These are phyloP conservation scores for Trametes gibbosa DNA, from an alignment of 768 basidiomycete species.

Conservation along the genomic window DNA sequence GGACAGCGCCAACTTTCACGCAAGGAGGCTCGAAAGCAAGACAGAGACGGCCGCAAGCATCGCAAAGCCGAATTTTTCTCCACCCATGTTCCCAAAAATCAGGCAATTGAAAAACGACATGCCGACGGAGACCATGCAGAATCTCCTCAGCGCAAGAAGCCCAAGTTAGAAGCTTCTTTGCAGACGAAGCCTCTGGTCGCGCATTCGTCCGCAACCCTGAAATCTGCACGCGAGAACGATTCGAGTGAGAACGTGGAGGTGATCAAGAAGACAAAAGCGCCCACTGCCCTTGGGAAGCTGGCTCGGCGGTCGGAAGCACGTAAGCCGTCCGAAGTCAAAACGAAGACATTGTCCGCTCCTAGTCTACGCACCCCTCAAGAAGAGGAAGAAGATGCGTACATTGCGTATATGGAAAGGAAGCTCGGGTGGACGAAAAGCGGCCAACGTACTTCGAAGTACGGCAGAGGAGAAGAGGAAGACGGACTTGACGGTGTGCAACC, in stretches of 20 bases:
- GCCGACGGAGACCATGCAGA: slow-evolving; percentile 45
- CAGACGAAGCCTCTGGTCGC: background rate
- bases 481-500: slow-evolving; percentile 72
- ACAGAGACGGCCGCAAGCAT: slow-evolving; percentile 56
- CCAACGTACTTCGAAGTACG: slow-evolving; percentile 40
- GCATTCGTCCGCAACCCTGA: background rate
- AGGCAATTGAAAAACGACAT: slow-evolving; percentile 34
- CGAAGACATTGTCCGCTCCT: background rate
- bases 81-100: slow-evolving; percentile 1
- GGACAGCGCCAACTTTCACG: slow-evolving; percentile 36
- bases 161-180: slow-evolving; percentile 28
- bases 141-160: slow-evolving; percentile 51
- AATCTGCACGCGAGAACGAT: background rate
- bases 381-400: slow-evolving; percentile 79
- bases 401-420: slow-evolving; percentile 77
- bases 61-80: slow-evolving; percentile 62
- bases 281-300: slow-evolving; percentile 37
- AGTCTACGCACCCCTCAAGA: slow-evolving; percentile 41
- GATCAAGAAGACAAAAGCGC: slow-evolving; percentile 1
- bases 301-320: slow-evolving; percentile 18
- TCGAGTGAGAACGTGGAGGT: background rate
- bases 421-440: slow-evolving; percentile 52
- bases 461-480: slow-evolving; percentile 56
- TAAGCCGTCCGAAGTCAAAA: background rate
- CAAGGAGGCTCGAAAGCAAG: slow-evolving; percentile 65